Evolutionary conservation across 495 filamentous ascomycete species (phyloP), one percentile per base, ranked within the genome.

Genomic region (Hyaloscypha variabilis): DNA sequence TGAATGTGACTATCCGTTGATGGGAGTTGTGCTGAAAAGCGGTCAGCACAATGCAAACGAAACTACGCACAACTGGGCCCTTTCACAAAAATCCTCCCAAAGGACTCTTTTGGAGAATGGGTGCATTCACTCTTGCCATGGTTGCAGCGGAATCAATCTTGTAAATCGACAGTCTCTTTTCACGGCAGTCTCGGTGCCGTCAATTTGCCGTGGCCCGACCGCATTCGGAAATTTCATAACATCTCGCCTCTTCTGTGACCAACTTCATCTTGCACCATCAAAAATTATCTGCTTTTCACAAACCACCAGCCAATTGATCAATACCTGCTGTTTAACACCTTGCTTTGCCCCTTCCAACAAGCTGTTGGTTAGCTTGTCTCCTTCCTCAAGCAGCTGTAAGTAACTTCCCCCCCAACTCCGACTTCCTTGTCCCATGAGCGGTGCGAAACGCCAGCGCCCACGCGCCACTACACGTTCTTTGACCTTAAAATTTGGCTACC

Each of bases 1-100:
- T 21, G 46, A 6, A 14, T 59, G 57, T 59, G n/a, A 42, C 29
- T 59, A 46, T 42, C 57, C 57, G 57, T 39, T 59, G 26, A 13
- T 14, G 28, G 19, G n/a, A 26, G 30, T 29, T 39, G 57, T 34
- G 39, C 11, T 46, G 39, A 46, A 46, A 8, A 13, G 29, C 30
- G 57, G 29, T 39, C 30, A 21, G 26, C 31, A 6, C 11, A 55
- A 57, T 11, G 1, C 54, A 57, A 57, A 57, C 54, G 54, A 30
- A 57, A 17, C 3, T 46, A 4, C 17, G 39, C 4, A 46, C 39
- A 14, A 46, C 39, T 11, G 17, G 39, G 13, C 39, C 17, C 26
- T 26, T 57, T 30, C 17, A 31, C 25, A 31, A 6, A 23, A 46
- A 4, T 19, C 17, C 39, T 46, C 39, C 39, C 6, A 46, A 46